Base-by-base conservation (phyloP, 306 rosid species). In the Chamaecrista fasciculata region DNA sequence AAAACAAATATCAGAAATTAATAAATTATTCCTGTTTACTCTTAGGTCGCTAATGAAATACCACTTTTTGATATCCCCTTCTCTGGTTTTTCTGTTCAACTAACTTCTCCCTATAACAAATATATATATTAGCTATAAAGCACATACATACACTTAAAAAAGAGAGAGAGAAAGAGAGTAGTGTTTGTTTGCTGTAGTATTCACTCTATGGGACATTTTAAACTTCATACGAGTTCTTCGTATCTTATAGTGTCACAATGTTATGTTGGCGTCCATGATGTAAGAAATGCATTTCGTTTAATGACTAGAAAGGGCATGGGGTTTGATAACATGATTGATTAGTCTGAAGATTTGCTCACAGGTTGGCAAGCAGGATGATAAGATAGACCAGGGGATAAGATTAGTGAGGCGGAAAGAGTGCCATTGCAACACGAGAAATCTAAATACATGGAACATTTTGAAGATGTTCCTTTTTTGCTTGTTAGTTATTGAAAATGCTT, bases 251-350 rank as follows among this genome's bases (percentile, higher is more conserved):
- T 31, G 6, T 7, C 43, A 10, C 10, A 8, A 31, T 8, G 24
- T 37, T 15, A 0, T 56, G 21, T n/a, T 6, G 11, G 15, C 29
- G 40, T 34, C 7, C 62, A 28, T 25, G 20, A 16, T 42, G 2
- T 11, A 20, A 62, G 31, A 62, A 21, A 24, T 23, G 6, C 57
- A 26, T 2, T 26, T 44, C 40, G 36, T 33, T 33, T 2, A 33
- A 47, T 21, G 42, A 28, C 71, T 66, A 66, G 29, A 34, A 66
- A 19, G 19, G 46, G 23, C 42, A 48, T 29, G 55, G 18, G 65
- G 15, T 42, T 28, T 46, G 34, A 61, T 20, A 51, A 67, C 19
- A 29, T 16, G 44, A 51, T 19, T 67, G 8, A 49, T 50, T 23
- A 20, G 14, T 33, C 0, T 10, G 29, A 24, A 47, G 18, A 66